Conservation (phyloP, 495 filamentous ascomycete species). For the Penicillium desertorum region DNA sequence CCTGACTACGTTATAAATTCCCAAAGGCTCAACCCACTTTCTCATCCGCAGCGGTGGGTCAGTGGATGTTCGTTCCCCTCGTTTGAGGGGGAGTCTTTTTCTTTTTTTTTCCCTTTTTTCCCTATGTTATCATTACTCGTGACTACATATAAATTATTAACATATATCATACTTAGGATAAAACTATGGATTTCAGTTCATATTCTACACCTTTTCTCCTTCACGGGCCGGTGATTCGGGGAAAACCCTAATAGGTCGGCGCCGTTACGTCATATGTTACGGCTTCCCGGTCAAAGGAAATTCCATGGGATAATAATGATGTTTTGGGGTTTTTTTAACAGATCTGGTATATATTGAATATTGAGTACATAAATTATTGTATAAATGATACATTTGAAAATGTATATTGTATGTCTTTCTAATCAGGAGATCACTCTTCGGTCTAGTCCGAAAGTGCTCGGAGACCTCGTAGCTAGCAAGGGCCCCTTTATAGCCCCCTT, state of each 20-base stretch:
- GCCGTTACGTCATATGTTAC: constrained; percentile 12
- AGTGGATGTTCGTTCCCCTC: constrained; percentile 41
- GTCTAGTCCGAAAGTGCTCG: not conserved
- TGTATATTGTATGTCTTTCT: too few relatives aligned
- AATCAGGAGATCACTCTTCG: too few relatives aligned
- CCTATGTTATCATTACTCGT: constrained; percentile 15
- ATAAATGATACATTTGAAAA: not conserved
- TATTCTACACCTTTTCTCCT: not conserved
- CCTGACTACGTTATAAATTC: constrained; percentile 40
- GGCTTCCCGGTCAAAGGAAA: constrained; percentile 8
- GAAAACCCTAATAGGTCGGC: constrained; percentile 3
- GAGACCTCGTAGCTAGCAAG: not conserved
- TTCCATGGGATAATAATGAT: constrained; percentile 13
- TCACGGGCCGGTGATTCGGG: constrained; percentile 15
- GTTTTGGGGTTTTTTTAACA: not conserved
- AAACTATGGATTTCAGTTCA: not conserved
- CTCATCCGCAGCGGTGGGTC: constrained; percentile 41
- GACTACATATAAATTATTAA: not conserved
- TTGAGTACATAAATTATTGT: too few relatives aligned
- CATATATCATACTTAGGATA: not conserved
- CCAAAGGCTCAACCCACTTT: constrained; percentile 33
- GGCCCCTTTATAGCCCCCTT: constrained; percentile 1
- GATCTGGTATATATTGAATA: too few relatives aligned
- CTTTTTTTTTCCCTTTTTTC: not conserved
- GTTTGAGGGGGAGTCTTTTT: constrained; percentile 21